A percentile compares a stretch with the other conserved stretches of the same genome.
Evolutionary conservation across 2,329 filamentous ascomycete species (phyloP).

Genomic region (Diaporthe eres): DNA sequence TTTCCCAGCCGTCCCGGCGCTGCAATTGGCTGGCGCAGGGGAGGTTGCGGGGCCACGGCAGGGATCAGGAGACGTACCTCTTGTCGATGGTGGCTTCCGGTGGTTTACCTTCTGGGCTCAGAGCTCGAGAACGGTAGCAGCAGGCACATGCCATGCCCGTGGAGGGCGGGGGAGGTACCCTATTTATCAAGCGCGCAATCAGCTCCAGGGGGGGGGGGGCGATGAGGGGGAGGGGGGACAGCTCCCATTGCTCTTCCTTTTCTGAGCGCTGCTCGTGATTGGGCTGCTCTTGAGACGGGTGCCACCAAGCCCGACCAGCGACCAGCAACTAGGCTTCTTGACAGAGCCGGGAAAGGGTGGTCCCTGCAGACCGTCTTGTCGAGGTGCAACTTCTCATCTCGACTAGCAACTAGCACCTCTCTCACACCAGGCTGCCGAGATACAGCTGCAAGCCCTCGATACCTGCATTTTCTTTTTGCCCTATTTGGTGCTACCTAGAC

Average conservation of each 20-base stretch:
- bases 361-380: conserved; percentile 35
- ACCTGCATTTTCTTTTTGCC: neutral
- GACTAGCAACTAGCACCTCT: conserved; percentile 12
- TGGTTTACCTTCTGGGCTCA: conserved; percentile 24
- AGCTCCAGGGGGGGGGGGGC: conserved; percentile 34
- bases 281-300: conserved; percentile 28
- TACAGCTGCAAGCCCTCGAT: neutral
- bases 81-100: conserved; percentile 18
- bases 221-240: conserved; percentile 20
- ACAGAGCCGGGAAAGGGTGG: conserved; percentile 25
- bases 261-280: conserved; percentile 2
- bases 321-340: neutral
- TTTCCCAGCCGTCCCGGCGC: conserved; percentile 31
- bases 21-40: conserved; percentile 31
- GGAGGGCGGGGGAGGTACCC: conserved; percentile 49
- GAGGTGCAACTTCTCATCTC: conserved; percentile 18
- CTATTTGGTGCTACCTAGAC: neutral
- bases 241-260: conserved; percentile 22
- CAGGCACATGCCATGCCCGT: conserved; percentile 50
- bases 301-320: conserved; percentile 22
- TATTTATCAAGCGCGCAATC: conserved; percentile 53
- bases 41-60: conserved; percentile 15
- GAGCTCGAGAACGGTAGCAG: conserved; percentile 30
- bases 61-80: conserved; percentile 37
- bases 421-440: neutral